phyloP scores from a whole-genome alignment of 805 yeast species.

The Lachancea lanzarotensis region DNA sequence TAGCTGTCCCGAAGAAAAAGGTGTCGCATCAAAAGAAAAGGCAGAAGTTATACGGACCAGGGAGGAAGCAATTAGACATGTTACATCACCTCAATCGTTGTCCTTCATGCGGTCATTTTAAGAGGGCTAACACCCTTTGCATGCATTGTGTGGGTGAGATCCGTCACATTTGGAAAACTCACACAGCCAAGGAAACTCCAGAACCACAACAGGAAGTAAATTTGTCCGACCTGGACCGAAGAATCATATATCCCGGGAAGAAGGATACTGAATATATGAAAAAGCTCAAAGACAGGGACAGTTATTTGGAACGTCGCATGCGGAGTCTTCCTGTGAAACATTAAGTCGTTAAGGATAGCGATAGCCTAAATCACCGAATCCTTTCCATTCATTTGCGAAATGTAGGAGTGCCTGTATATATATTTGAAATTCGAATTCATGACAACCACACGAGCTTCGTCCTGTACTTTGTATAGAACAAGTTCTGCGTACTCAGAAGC shows the following conservation, averaged over 20 bases:
- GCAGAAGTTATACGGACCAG: constrained; percentile 75
- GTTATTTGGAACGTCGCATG: constrained; percentile 49
- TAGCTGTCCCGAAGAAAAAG: constrained; percentile 93
- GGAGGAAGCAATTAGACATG: constrained; percentile 70
- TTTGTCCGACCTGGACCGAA: constrained; percentile 52
- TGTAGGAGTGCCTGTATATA: constrained; percentile 1
- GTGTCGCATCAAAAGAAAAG: constrained; percentile 82
- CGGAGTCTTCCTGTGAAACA: constrained; percentile 48
- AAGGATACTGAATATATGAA: constrained; percentile 40
- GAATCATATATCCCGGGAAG: constrained; percentile 70
- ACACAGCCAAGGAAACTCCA: constrained; percentile 22
- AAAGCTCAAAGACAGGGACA: constrained; percentile 45
- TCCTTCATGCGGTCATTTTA: constrained; percentile 91
- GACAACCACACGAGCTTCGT: not conserved
- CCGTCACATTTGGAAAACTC: constrained; percentile 59
- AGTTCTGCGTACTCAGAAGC: too few relatives aligned
- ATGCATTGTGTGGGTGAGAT: constrained; percentile 88
- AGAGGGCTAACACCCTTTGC: constrained; percentile 85
- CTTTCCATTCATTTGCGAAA: not conserved
- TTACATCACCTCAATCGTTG: constrained; percentile 77
- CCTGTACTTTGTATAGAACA: not conserved
- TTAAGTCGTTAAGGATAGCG: constrained; percentile 13
- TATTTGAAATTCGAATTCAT: not conserved
- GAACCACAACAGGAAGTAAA: constrained; percentile 30
- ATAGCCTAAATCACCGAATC: not conserved